phyloP scores from a whole-genome alignment of 495 filamentous ascomycete genomes.

The Neurospora discreta region DNA sequence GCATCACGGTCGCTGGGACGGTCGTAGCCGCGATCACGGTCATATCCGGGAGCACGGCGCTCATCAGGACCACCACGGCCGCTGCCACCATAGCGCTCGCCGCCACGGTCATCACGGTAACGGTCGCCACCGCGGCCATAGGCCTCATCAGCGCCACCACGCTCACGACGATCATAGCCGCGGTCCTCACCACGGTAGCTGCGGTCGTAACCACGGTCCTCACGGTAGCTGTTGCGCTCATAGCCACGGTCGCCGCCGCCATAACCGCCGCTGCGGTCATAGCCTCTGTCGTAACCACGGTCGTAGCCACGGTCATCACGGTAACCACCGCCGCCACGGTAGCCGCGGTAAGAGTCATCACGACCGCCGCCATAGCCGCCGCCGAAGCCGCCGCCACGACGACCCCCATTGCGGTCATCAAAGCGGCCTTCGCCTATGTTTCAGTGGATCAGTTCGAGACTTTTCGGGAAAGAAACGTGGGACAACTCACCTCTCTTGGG shows the following conservation, averaged over 20 bases:
- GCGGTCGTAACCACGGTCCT: constrained; percentile 45
- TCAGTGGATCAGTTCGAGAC: constrained; percentile 46
- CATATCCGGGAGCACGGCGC: constrained; percentile 41
- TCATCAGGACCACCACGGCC: constrained; percentile 38
- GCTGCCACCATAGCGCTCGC: constrained; percentile 27
- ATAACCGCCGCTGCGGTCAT: constrained; percentile 18
- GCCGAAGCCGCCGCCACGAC: constrained; percentile 17
- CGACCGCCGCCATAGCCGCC: constrained; percentile 26
- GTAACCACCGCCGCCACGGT: constrained; percentile 18
- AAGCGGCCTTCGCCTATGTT: constrained; percentile 19
- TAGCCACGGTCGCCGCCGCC: constrained; percentile 40
- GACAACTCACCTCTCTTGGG: constrained; percentile 80
- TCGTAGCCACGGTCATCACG: constrained; percentile 33
- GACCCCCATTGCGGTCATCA: constrained; percentile 11
- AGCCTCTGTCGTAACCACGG: constrained; percentile 23
- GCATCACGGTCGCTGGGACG: constrained; percentile 36
- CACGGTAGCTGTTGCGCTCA: constrained; percentile 28
- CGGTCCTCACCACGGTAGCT: constrained; percentile 40
- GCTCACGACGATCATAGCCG: constrained; percentile 49
- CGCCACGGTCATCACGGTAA: constrained; percentile 33
- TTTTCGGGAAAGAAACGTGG: constrained; percentile 26
- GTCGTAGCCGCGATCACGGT: constrained; percentile 45
- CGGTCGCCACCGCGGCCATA: constrained; percentile 35
- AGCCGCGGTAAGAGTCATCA: constrained; percentile 30
- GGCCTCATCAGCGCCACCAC: constrained; percentile 42